Conservation (phyloP, 495 filamentous ascomycete genomes). For the Penicillium silybi region DNA sequence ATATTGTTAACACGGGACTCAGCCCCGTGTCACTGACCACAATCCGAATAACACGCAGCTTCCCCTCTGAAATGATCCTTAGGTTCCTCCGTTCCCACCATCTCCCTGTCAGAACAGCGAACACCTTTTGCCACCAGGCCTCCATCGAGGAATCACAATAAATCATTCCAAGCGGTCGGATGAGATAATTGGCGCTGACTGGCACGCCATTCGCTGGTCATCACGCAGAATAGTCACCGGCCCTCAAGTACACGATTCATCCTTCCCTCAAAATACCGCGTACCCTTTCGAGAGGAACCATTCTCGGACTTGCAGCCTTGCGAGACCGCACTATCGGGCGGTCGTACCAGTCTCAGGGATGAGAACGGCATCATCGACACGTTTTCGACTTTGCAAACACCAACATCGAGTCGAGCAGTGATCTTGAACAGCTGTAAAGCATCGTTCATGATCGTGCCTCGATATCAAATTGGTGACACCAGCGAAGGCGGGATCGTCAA, state of each 20-base stretch:
- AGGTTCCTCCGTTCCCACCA: neutral
- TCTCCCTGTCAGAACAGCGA: neutral
- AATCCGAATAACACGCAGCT: neutral
- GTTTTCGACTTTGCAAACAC: no score
- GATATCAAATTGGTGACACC: no score
- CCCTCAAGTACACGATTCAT: neutral
- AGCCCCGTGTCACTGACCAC: neutral
- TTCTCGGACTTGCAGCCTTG: no score
- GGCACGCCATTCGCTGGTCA: neutral
- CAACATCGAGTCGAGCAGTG: no score
- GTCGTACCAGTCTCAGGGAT: no score
- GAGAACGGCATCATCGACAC: no score
- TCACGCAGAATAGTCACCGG: neutral
- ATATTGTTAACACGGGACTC: neutral
- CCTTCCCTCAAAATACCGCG: neutral
- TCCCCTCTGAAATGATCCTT: neutral
- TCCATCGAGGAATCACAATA: neutral
- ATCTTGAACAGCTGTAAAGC: no score
- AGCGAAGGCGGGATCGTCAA: no score
- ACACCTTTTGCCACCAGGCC: neutral
- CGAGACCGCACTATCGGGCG: no score
- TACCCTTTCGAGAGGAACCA: neutral
- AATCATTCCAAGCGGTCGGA: neutral
- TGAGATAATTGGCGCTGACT: neutral
- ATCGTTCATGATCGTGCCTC: no score